Conservation (phyloP, 2,329 filamentous ascomycete species). For the Thelonectria rubi region DNA sequence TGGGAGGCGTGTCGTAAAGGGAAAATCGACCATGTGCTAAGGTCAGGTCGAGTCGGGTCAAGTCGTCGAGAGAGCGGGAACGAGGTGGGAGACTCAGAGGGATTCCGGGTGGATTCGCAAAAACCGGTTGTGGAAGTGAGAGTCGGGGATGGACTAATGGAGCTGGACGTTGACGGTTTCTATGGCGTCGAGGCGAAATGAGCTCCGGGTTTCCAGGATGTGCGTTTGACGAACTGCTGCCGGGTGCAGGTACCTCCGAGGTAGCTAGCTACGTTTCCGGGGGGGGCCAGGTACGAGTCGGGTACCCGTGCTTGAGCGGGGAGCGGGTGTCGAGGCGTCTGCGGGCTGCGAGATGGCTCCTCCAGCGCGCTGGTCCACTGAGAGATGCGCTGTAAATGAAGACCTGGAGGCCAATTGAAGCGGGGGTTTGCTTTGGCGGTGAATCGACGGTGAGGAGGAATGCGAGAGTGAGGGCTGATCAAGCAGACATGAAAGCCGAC, state of each 20-base stretch:
- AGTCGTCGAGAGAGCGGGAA: conserved; percentile 6
- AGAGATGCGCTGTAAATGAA: conserved; percentile 14
- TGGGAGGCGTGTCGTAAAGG: conserved; percentile 28
- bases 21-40: conserved; percentile 37
- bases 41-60: conserved; percentile 24
- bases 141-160: conserved; percentile 38
- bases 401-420: conserved; percentile 18
- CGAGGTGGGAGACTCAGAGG: conserved; percentile 12
- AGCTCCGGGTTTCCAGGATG: conserved; percentile 36
- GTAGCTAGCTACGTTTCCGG: conserved; percentile 14
- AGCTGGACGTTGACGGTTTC: conserved; percentile 1
- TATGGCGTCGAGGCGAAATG: conserved; percentile 44
- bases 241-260: conserved; percentile 27
- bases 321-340: not conserved
- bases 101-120: conserved; percentile 37
- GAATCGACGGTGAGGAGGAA: not conserved
- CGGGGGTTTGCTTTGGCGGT: not conserved
- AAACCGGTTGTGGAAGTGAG: conserved; percentile 40
- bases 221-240: not conserved
- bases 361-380: conserved; percentile 32
- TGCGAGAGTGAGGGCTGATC: not conserved
- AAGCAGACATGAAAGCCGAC: not conserved
- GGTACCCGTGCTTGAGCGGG: conserved; percentile 29
- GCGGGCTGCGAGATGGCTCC: conserved; percentile 17
- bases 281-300: conserved; percentile 25